A percentile compares a stretch with the other conserved stretches of the same genome.
Evolutionary conservation across 2,329 filamentous ascomycete species (phyloP).

Genomic region (Setomelanomma holmii): DNA sequence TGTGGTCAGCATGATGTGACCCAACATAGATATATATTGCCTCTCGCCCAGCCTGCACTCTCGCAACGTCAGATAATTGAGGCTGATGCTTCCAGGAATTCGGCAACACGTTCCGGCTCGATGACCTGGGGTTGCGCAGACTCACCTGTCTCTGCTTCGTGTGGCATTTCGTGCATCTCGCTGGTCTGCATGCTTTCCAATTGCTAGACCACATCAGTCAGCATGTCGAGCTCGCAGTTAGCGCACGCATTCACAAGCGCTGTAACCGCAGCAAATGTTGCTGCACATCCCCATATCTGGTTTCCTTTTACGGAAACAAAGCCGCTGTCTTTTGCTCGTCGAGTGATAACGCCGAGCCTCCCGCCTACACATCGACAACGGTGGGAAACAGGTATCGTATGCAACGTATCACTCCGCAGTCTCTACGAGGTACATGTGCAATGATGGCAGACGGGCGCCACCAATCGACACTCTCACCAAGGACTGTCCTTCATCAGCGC

Average conservation of each 20-base stretch:
- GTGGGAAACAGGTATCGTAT: background rate
- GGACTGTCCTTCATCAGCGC: conserved; percentile 1
- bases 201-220: conserved; percentile 18
- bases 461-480: conserved; percentile 10
- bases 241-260: conserved; percentile 24
- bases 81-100: conserved; percentile 16
- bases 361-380: background rate
- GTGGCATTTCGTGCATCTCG: background rate
- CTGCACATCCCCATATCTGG: conserved; percentile 11
- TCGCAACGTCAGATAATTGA: conserved; percentile 2
- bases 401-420: conserved; percentile 1
- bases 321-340: conserved; percentile 19
- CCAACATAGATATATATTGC: conserved; percentile 3
- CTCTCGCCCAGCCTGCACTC: background rate
- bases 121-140: background rate
- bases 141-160: too few relatives aligned
- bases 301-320: conserved; percentile 36
- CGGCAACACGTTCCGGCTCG: conserved; percentile 18
- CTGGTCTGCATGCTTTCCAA: conserved; percentile 6
- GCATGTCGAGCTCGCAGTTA: conserved; percentile 15
- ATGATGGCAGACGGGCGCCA: conserved; percentile 20
- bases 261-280: conserved; percentile 34
- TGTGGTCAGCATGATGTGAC: background rate
- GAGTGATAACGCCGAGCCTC: conserved; percentile 1
- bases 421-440: conserved; percentile 13